These are phyloP conservation scores for Pythium sukuiense DNA, from an alignment of 352 stramenopile species.

Conservation along the genomic window DNA sequence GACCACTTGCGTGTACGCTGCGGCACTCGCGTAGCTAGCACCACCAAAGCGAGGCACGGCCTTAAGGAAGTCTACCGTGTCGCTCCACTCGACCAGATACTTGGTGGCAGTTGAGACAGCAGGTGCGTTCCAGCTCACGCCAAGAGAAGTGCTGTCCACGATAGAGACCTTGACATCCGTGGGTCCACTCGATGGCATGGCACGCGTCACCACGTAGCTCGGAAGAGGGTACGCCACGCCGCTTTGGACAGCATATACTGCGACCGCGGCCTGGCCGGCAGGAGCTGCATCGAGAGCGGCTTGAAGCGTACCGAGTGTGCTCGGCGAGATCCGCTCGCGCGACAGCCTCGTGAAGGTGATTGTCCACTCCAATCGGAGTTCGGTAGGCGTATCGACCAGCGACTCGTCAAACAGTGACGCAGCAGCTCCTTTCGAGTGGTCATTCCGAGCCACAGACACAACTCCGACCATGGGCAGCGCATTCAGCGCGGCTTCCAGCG, in stretches of 20 bases:
- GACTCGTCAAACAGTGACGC: slow-evolving; percentile 50
- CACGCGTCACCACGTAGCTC: slow-evolving; percentile 38
- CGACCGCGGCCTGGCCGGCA: slow-evolving; percentile 19
- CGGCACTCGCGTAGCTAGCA: slow-evolving; percentile 47
- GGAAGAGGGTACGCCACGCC: slow-evolving; percentile 26
- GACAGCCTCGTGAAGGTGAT: slow-evolving; percentile 74
- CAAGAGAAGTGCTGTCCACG: slow-evolving; percentile 58
- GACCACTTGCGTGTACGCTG: slow-evolving; percentile 53
- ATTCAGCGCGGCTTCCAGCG: slow-evolving; percentile 57
- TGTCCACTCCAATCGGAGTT: slow-evolving; percentile 65
- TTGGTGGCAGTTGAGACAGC: slow-evolving; percentile 35
- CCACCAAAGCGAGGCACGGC: slow-evolving; percentile 30
- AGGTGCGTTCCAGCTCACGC: slow-evolving; percentile 63
- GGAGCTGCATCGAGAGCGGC: slow-evolving; percentile 30
- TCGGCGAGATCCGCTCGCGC: slow-evolving; percentile 48
- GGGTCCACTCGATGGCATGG: slow-evolving; percentile 50
- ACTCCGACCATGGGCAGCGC: slow-evolving; percentile 48
- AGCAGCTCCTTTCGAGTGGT: slow-evolving; percentile 52
- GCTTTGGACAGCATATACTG: slow-evolving; percentile 32
- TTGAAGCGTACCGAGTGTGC: slow-evolving; percentile 42
- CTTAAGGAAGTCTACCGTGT: slow-evolving; percentile 39
- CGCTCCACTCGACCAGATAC: slow-evolving; percentile 88
- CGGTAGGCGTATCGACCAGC: slow-evolving; percentile 34
- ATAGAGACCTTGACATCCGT: slow-evolving; percentile 54
- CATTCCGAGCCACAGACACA: slow-evolving; percentile 54